A percentile compares a stretch with the other conserved stretches of the same genome.
Conservation (phyloP, 129 eudicot genomes). For the Lactuca saligna region DNA sequence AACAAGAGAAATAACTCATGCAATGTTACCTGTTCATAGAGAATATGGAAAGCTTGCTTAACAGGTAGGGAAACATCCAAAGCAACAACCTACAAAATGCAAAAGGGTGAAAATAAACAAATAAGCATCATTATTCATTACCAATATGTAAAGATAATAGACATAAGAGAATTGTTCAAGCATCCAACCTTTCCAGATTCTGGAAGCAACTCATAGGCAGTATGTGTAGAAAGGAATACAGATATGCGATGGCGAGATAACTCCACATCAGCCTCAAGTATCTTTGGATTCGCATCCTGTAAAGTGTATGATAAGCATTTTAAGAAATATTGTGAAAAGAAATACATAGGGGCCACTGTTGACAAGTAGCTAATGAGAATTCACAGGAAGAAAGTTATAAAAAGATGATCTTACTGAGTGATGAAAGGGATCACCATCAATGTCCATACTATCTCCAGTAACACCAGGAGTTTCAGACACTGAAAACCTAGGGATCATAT, state of each 20-base stretch:
- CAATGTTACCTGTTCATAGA: constrained; percentile 69
- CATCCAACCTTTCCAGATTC: constrained; percentile 84
- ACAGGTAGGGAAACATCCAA: constrained; percentile 79
- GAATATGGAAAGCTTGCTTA: constrained; percentile 87
- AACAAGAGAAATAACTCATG: neutral
- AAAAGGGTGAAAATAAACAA: neutral
- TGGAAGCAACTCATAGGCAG: constrained; percentile 85
- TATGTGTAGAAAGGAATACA: constrained; percentile 65
- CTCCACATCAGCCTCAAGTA: constrained; percentile 63
- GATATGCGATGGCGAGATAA: constrained; percentile 79
- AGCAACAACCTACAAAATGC: constrained; percentile 56
- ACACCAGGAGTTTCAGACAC: constrained; percentile 45
- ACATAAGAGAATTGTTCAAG: neutral
- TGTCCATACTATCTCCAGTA: constrained; percentile 69
- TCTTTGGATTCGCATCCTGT: constrained; percentile 55
- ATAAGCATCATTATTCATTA: constrained; percentile 3
- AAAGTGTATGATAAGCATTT: neutral
- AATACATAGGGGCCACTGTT: too few species aligned
- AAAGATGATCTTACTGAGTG: constrained; percentile 44
- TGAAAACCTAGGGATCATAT: constrained; percentile 42
- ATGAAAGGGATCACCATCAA: constrained; percentile 59
- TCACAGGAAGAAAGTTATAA: neutral
- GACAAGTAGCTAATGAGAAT: neutral
- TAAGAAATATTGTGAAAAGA: neutral
- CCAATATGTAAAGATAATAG: neutral